These are phyloP conservation scores for Metschnikowia reukaufii DNA, from an alignment of 805 yeast species.

Conservation along the genomic window DNA sequence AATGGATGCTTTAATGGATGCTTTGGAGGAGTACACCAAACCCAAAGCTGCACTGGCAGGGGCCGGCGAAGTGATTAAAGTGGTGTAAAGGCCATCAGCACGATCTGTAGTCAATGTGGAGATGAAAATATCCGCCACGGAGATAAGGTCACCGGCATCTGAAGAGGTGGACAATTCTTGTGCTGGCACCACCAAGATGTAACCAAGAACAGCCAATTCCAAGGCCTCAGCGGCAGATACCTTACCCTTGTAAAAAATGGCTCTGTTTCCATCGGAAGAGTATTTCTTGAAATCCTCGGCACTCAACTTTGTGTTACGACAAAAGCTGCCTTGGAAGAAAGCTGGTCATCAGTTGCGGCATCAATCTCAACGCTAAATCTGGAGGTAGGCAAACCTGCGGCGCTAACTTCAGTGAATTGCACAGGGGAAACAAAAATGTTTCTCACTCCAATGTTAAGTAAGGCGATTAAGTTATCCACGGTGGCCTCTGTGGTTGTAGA, in stretches of 20 bases:
- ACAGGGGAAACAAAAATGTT: constrained; percentile 40
- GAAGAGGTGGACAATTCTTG: constrained; percentile 30
- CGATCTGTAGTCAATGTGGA: constrained; percentile 74
- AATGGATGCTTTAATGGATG: constrained; percentile 80
- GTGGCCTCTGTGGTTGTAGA: constrained; percentile 23
- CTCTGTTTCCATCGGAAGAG: constrained; percentile 30
- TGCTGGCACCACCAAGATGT: constrained; percentile 34
- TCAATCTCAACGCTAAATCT: constrained; percentile 17
- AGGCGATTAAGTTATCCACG: constrained; percentile 40
- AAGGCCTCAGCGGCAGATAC: constrained; percentile 26
- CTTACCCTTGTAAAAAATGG: constrained; percentile 24
- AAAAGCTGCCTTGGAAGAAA: constrained; percentile 23
- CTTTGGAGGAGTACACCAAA: constrained; percentile 83
- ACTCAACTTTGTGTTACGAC: constrained; percentile 22
- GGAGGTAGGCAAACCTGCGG: constrained; percentile 19
- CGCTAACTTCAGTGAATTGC: constrained; percentile 13
- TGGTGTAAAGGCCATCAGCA: constrained; percentile 78
- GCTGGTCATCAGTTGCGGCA: constrained; percentile 11
- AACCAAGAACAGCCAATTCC: constrained; percentile 32
- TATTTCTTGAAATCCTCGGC: constrained; percentile 19
- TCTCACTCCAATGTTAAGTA: constrained; percentile 62
- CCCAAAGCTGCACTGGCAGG: constrained; percentile 61
- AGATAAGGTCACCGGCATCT: constrained; percentile 25
- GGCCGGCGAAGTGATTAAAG: constrained; percentile 76
- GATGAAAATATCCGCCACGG: constrained; percentile 47